phyloP scores from a whole-genome alignment of 495 filamentous ascomycete genomes.

The Daldinia loculata region DNA sequence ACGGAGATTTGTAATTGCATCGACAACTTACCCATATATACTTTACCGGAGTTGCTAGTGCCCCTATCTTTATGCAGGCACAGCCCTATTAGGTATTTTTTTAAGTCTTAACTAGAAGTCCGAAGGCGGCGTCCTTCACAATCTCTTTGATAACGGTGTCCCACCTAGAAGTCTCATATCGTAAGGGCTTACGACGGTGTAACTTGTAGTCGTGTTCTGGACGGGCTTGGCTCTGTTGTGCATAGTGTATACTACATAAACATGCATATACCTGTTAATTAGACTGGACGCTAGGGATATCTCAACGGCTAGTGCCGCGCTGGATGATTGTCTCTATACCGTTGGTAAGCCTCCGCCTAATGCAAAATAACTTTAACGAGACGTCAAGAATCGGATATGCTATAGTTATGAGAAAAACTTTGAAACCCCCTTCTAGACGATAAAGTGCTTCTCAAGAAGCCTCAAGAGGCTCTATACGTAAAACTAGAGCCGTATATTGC shows the following conservation, averaged over 20 bases:
- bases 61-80: constrained; percentile 17
- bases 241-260: constrained; percentile 8
- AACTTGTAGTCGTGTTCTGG: constrained; percentile 8
- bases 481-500: not conserved
- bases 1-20: constrained; percentile 32
- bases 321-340: constrained; percentile 10
- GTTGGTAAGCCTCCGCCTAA: constrained; percentile 9
- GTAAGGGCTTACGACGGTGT: constrained; percentile 16
- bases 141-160: constrained; percentile 9
- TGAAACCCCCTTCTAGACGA: not conserved
- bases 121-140: not conserved
- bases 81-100: constrained; percentile 4
- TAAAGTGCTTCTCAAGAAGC: not conserved
- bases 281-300: constrained; percentile 27
- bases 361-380: constrained; percentile 26
- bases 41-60: constrained; percentile 1
- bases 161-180: not conserved
- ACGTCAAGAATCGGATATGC: constrained; percentile 5
- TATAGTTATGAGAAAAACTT: not conserved
- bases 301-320: constrained; percentile 28
- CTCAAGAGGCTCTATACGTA: not conserved
- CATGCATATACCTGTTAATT: not conserved
- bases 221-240: constrained; percentile 5
- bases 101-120: not conserved
- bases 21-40: not conserved